These are phyloP conservation scores for Daucus carota DNA, from an alignment of 129 eudicot species.

Conservation along the genomic window DH1_v3.0 NC_030386.2:11543001-11543500, in stretches of 20 bases:
- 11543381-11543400: too few species aligned
- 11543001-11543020: too few species aligned
- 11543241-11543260: conserved; percentile 59
- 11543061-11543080: too few species aligned
- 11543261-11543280: conserved; percentile 46
- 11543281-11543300: conserved; percentile 45
- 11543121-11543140: conserved; percentile 6
- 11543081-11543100: too few species aligned
- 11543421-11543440: background rate
- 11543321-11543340: too few species aligned
- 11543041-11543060: too few species aligned
- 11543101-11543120: background rate
- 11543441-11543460: background rate
- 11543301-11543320: conserved; percentile 58
- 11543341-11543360: too few species aligned
- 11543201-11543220: conserved; percentile 85
- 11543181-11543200: conserved; percentile 69
- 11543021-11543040: too few species aligned
- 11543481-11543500: too few species aligned
- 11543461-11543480: too few species aligned
- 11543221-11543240: conserved; percentile 71
- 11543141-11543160: conserved; percentile 20
- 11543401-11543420: too few species aligned
- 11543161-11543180: conserved; percentile 17
- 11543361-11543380: too few species aligned